Evolutionary conservation across 495 filamentous ascomycete species (phyloP).

Genomic region (Podospora australis): DNA sequence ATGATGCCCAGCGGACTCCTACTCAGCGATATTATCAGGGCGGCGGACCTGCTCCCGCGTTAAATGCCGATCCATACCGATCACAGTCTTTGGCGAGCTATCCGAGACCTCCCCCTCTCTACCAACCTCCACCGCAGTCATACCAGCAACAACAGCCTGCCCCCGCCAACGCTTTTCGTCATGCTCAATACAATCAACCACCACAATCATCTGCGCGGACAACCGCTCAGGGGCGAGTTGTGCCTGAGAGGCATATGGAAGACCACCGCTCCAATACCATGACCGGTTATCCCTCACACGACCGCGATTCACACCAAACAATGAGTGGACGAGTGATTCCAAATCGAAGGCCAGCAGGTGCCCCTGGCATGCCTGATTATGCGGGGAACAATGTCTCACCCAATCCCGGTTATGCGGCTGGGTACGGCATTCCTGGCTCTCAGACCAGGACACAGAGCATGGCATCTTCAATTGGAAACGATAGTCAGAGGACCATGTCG

Average conservation of each 20-base stretch:
- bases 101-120: conserved; percentile 53
- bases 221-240: conserved; percentile 80
- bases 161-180: conserved; percentile 67
- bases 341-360: conserved; percentile 43
- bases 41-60: conserved; percentile 54
- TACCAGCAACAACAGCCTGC: conserved; percentile 62
- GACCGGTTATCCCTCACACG: conserved; percentile 68
- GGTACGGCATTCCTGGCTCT: conserved; percentile 31
- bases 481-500: conserved; percentile 61
- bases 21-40: conserved; percentile 50
- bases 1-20: conserved; percentile 44
- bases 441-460: conserved; percentile 48
- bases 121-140: conserved; percentile 56
- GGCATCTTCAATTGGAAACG: conserved; percentile 39
- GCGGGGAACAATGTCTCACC: conserved; percentile 4
- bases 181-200: conserved; percentile 56
- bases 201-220: conserved; percentile 56
- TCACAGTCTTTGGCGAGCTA: conserved; percentile 85
- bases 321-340: conserved; percentile 88
- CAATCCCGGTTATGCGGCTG: conserved; percentile 16
- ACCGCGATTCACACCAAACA: conserved; percentile 76
- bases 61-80: conserved; percentile 78
- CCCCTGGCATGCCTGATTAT: conserved; percentile 13
- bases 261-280: conserved; percentile 88
- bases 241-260: conserved; percentile 78